A percentile compares a stretch with the other conserved stretches of the same genome.
These are phyloP conservation scores for Obelidium mucronatum DNA, from an alignment of 192 early-diverging fungal genomes.

Conservation along the genomic window DNA sequence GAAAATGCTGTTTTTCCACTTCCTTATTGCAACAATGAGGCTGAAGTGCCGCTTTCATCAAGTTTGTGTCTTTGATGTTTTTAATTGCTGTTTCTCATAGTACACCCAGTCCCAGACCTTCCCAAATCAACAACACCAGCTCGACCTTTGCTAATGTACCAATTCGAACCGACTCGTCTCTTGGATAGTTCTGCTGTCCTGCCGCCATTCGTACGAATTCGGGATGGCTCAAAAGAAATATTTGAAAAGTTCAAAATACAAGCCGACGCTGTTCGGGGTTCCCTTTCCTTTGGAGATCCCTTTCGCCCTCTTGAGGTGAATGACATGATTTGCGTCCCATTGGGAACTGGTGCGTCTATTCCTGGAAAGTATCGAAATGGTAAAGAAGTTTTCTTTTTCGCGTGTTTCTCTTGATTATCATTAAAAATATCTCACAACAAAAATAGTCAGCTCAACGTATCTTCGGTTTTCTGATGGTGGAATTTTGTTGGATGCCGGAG, in stretches of 20 bases:
- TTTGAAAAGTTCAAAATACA: not conserved
- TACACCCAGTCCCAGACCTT: slow-evolving; percentile 29
- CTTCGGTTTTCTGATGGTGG: slow-evolving; percentile 70
- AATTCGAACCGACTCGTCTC: slow-evolving; percentile 70
- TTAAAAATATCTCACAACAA: not conserved
- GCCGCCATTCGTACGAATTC: not conserved
- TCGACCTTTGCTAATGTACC: slow-evolving; percentile 54
- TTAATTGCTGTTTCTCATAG: not conserved
- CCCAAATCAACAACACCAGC: slow-evolving; percentile 23
- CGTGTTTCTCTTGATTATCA: not conserved
- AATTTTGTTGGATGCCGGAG: slow-evolving; percentile 89
- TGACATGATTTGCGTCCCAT: slow-evolving; percentile 63
- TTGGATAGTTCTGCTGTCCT: slow-evolving; percentile 49
- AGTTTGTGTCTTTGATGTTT: not conserved
- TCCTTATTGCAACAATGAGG: slow-evolving; percentile 66
- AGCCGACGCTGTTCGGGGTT: not conserved
- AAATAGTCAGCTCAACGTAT: slow-evolving; percentile 81
- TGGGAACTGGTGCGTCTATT: slow-evolving; percentile 91
- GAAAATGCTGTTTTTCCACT: slow-evolving; percentile 72
- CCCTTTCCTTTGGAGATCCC: slow-evolving; percentile 6
- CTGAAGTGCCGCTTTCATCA: slow-evolving; percentile 34
- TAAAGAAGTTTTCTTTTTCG: slow-evolving; percentile 38
- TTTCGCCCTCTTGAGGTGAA: not conserved
- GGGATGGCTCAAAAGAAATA: not conserved
- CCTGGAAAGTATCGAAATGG: slow-evolving; percentile 93